Conservation (phyloP, 2,329 filamentous ascomycete genomes). For the Fusarium tanahbumbuense region DNA sequence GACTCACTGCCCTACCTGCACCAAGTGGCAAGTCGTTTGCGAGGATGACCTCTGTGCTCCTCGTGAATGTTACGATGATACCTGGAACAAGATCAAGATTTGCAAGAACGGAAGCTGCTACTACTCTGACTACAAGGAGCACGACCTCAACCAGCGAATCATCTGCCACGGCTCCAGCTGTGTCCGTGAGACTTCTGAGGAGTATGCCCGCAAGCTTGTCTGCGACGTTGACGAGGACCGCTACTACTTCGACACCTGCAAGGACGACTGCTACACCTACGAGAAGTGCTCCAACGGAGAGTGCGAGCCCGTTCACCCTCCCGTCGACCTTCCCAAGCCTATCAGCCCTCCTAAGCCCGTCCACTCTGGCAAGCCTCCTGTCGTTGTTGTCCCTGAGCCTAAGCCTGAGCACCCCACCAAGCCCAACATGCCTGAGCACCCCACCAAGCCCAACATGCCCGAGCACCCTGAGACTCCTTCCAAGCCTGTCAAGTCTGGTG, state of each 20-base stretch:
- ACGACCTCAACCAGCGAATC: slow-evolving; percentile 50
- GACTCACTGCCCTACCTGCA: slow-evolving; percentile 46
- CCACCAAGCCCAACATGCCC: not conserved
- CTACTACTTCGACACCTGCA: slow-evolving; percentile 48
- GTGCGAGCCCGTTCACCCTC: slow-evolving; percentile 40
- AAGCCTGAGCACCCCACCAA: slow-evolving; percentile 5
- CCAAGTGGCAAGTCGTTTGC: slow-evolving; percentile 49
- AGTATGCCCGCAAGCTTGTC: slow-evolving; percentile 48
- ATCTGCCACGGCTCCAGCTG: slow-evolving; percentile 50
- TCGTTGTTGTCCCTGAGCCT: slow-evolving; percentile 15
- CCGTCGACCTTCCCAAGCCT: slow-evolving; percentile 15
- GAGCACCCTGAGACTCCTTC: not conserved
- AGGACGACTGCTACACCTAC: slow-evolving; percentile 46
- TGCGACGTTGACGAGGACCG: slow-evolving; percentile 46
- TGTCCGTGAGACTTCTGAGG: slow-evolving; percentile 38
- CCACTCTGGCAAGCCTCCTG: slow-evolving; percentile 7
- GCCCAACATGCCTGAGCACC: not conserved
- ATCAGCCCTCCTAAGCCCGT: slow-evolving; percentile 19
- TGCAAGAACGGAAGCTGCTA: slow-evolving; percentile 48
- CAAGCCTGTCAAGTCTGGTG: not conserved
- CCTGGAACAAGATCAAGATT: slow-evolving; percentile 48
- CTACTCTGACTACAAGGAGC: slow-evolving; percentile 47
- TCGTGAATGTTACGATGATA: slow-evolving; percentile 44
- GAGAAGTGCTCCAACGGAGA: slow-evolving; percentile 41
- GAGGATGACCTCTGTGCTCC: slow-evolving; percentile 50